Percentiles rank a stretch among this genome's conserved stretches.
Evolutionary conservation across 257 asterid species (phyloP).

Genomic region (Rehmannia glutinosa): DNA sequence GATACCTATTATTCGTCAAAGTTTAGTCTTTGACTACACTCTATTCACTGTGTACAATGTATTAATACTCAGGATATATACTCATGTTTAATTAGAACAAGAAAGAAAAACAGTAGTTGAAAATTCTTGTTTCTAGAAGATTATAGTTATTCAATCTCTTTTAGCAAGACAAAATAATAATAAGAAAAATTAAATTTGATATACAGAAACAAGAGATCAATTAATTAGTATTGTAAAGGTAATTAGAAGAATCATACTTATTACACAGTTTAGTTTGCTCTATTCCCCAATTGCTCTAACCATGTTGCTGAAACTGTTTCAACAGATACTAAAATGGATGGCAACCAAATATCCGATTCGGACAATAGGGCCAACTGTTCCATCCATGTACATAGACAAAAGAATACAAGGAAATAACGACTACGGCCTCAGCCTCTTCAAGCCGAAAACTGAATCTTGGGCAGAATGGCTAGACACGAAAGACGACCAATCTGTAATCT

Average conservation of each 20-base stretch:
- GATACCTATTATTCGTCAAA: not conserved
- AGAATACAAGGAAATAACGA: slow-evolving; percentile 22
- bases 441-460: slow-evolving; percentile 22
- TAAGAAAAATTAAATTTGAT: no score
- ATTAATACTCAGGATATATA: not conserved
- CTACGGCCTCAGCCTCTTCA: slow-evolving; percentile 33
- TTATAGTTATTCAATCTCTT: no score
- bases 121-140: not conserved
- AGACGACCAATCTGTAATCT: slow-evolving; percentile 26
- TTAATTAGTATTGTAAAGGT: no score
- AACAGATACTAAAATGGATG: slow-evolving; percentile 36
- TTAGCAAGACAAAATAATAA: no score
- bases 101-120: not conserved
- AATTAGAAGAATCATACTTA: no score
- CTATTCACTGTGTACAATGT: no score
- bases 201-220: no score
- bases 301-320: not conserved
- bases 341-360: not conserved
- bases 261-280: not conserved
- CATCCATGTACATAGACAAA: slow-evolving; percentile 29
- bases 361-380: slow-evolving; percentile 36
- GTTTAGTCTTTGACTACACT: not conserved
- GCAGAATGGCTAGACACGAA: slow-evolving; percentile 30
- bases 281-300: not conserved
- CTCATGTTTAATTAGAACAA: not conserved